Evolutionary conservation across 768 basidiomycete genomes (phyloP), one percentile per base, ranked within the genome.

Genomic region (Austroboletus festivus): DNA sequence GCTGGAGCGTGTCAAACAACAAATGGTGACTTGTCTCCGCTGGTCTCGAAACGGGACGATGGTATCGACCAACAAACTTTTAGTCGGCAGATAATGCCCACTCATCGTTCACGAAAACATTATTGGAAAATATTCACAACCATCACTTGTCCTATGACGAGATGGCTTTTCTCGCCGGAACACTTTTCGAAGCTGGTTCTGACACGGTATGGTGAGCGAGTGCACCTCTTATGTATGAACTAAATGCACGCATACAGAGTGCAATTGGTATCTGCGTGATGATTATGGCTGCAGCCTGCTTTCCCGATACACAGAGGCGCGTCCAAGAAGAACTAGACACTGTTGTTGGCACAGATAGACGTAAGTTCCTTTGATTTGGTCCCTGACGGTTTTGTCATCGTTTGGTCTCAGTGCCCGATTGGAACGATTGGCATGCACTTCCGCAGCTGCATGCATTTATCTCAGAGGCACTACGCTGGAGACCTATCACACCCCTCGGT

Each of bases 131-230:
- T 10, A 72, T 74, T 50, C 49, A 59, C 0, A 73, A 77, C 34
- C 72, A 79, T 30, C 73, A 71, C 5, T 67, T 84, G 9, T 71
- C 78, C 4, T 67, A 74, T 37, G 68, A 77, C 43, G 80, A 85
- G 47, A 74, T 76, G 13, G 70, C 81, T 0, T 84, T 78, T 57
- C 73, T 85, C 35, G 75, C 78, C 1, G 83, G 83, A 2, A 72
- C 73, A 22, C 71, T 83, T 61, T 83, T 81, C 52, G 82, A 78
- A 38, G 82, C 81, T 10, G 82, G 82, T 4, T 75, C 75, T 0
- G 83, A 81, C 49, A 83, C 82, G 35, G 73, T 71, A 46, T 50
- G 33, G 11, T 10, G 3, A 20, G 19, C 44, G 5, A 7, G 10
- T 4, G 19, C 3, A 4, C 1, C 0, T 2, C 7, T 4, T 18